These are phyloP conservation scores for Taphrina wiesneri DNA, from an alignment of 1,139 yeast species.

Conservation along the genomic window DNA sequence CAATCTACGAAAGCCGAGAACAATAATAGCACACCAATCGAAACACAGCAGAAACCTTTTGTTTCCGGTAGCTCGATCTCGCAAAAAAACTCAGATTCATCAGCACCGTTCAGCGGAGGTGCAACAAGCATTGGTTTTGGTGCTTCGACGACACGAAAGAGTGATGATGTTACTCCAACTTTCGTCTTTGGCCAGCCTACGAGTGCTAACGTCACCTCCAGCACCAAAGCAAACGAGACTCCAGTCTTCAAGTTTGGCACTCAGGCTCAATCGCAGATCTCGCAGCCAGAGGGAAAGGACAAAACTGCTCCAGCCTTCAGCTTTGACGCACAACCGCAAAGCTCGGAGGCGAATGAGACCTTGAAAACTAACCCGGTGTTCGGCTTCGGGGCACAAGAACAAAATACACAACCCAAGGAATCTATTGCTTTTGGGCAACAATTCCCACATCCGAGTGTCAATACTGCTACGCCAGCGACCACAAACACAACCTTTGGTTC, in stretches of 20 bases:
- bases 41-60: not conserved
- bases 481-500: not conserved
- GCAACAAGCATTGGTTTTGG: not conserved
- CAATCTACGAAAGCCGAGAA: not conserved
- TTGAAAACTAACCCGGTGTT: not conserved
- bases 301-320: not conserved
- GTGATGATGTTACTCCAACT: not conserved
- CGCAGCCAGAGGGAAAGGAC: not conserved
- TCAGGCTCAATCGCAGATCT: not conserved
- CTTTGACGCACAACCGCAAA: not conserved
- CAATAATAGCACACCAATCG: not conserved
- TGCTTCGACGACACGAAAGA: not conserved
- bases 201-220: not conserved
- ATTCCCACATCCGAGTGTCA: not conserved
- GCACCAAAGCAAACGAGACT: not conserved
- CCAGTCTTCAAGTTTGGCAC: not conserved
- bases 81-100: too few species aligned
- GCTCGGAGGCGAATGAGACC: not conserved
- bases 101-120: too few species aligned
- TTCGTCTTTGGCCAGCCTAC: not conserved
- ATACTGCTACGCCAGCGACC: not conserved
- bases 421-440: not conserved
- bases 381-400: conserved; percentile 6
- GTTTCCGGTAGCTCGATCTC: not conserved
- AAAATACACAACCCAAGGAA: not conserved